Evolutionary conservation across 1,139 yeast species (phyloP), one percentile per base, ranked within the genome.

Genomic region (Zygosaccharomyces pseudobailii): DNA sequence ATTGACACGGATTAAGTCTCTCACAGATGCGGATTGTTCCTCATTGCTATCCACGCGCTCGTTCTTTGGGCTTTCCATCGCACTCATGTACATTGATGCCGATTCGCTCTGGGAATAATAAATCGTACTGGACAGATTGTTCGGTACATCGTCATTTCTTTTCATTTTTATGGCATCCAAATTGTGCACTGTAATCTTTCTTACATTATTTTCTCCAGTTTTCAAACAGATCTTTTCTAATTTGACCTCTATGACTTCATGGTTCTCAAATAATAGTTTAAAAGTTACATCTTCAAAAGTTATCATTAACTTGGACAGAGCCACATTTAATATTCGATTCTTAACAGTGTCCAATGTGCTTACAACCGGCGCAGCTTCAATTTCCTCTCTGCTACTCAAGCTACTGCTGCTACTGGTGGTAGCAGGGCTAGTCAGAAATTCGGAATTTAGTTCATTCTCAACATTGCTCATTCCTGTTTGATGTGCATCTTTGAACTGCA

Each of bases 71-170:
- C 63, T 63, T 0, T 84, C 80, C 2, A 81, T 71, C 1, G 96
- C 95, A 66, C 95, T 87, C 90, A 87, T 80, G 61, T 87, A 88
- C 28, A 88, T 75, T 1, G 94, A 82, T 41, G 80, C 76, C 2
- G 86, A 84, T 52, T 84, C 85, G 45, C 78, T 82, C 46, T 79
- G 84, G 0, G 92, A 80, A 57, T 82, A 82, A 34, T 81, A 72
- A 69, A 80, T 75, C 56, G 89, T 82, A 42, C 79, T 78, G 68
- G 78, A 69, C 49, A 86, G 51, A 4, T 54, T 55, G n/a, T 31
- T 25, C 10, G 40, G 43, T 24, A 21, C 13, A 2, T 25, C 35
- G 22, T 17, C n/a, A n/a, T 6, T 17, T n/a, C 8, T 37, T 9
- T 39, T 39, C 2, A 4, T 25, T 10, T 30, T 42, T 8, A 35